These are phyloP conservation scores for Eucalyptus tenuipes DNA, from an alignment of 345 rosid genomes.

Conservation along the genomic window DNA sequence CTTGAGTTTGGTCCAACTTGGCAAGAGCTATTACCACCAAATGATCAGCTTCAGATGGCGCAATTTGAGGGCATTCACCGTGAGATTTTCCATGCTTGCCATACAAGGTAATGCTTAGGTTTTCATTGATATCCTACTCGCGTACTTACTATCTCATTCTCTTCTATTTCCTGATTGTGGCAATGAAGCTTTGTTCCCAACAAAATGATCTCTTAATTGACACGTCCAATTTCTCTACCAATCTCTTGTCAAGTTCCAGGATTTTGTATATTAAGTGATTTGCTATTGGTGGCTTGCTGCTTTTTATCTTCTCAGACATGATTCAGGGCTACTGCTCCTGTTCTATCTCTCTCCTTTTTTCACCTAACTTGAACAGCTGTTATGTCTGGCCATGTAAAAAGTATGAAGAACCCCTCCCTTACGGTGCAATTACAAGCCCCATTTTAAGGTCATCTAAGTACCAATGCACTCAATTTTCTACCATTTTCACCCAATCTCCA, in stretches of 20 bases:
- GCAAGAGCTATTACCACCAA: neutral
- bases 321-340: neutral
- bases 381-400: neutral
- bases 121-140: neutral
- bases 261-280: neutral
- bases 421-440: neutral
- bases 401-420: neutral
- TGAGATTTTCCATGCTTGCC: neutral
- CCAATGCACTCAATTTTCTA: neutral
- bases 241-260: neutral
- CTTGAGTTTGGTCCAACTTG: neutral
- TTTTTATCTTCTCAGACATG: neutral
- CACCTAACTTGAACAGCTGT: neutral
- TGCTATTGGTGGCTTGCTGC: neutral
- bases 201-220: neutral
- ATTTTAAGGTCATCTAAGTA: neutral
- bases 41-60: neutral
- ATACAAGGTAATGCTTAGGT: neutral
- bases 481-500: neutral
- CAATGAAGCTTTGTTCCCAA: neutral
- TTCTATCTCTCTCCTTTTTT: neutral
- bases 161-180: neutral
- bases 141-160: neutral
- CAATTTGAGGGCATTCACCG: neutral
- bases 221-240: neutral